Base-by-base conservation (phyloP, 495 filamentous ascomycete species). In the Chaetomidium leptoderma region DNA sequence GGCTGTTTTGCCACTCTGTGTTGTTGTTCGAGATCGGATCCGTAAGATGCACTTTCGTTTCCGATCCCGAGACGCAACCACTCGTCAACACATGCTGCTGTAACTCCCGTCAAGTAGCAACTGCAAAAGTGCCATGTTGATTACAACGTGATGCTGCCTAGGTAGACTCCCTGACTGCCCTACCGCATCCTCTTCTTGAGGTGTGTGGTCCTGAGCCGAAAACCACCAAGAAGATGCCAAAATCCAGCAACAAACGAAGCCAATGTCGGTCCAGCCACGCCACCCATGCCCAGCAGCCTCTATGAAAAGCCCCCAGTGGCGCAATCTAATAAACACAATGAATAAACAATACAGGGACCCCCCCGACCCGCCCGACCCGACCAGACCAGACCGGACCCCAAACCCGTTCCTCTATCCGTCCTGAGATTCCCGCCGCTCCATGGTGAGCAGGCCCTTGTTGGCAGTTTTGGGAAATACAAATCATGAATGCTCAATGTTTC, bases 281-380 rank as follows among this genome's bases (percentile, higher is more conserved):
- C 54, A 21, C 10, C 21, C 44, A 30, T 33, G 36, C 24, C 35
- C 19, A 55, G 53, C 33, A 56, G 43, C 53, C 16, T 54, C 50
- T 49, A 60, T 48, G 57, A 19, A 30, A 30, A 27, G 1, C n/a
- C 43, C 33, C 57, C 39, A 43, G 30, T 17, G 33, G 33, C 26
- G 49, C 48, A 58, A 46, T 59, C 57, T 59, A 53, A 30, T 30
- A 53, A 59, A 26, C 52, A 29, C 36, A 36, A 58, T 42, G 23
- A 21, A 53, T 53, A 26, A 58, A 29, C 36, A 36, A 58, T 42
- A 53, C 49, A 59, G 24, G 40, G 44, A 47, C 13, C 8, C 4
- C 6, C 24, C 32, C 30, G 37, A 14, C 30, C 55, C 19, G n/a
- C 55, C 46, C 30, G 14, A 27, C 40, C 40, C 29, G 21, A 10